These are phyloP conservation scores for Mucor plumbeus DNA, from an alignment of 371 early-diverging fungal genomes.

Conservation along the genomic window DNA sequence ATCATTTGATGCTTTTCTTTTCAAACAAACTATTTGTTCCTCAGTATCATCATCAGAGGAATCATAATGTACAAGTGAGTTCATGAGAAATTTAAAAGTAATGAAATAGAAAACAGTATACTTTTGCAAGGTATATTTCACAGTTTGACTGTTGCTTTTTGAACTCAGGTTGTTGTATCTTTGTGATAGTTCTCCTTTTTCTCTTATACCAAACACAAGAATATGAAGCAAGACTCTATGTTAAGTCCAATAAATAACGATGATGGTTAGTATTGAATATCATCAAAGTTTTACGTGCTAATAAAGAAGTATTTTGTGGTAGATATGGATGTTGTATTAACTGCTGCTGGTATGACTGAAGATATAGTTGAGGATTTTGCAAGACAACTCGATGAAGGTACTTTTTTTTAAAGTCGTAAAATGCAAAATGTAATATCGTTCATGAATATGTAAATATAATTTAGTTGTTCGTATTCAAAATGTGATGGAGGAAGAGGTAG, in stretches of 20 bases:
- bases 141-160: slow-evolving; percentile 3
- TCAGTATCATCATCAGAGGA: not conserved
- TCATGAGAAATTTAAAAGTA: not conserved
- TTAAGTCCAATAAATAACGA: slow-evolving; percentile 6
- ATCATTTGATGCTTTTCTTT: slow-evolving; percentile 3
- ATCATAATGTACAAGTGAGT: not conserved
- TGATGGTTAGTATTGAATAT: not conserved
- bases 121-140: not conserved
- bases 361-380: slow-evolving; percentile 47
- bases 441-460: not conserved
- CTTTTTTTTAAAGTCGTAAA: not conserved
- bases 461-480: slow-evolving; percentile 29
- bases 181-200: not conserved
- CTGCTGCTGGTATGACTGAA: not conserved
- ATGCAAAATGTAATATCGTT: not conserved
- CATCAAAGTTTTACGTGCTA: not conserved
- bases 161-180: not conserved
- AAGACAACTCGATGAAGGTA: slow-evolving; percentile 42
- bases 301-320: not conserved
- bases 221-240: slow-evolving; percentile 1
- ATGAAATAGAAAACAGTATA: not conserved
- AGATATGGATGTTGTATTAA: slow-evolving; percentile 1
- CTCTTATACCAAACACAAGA: not conserved
- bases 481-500: slow-evolving; percentile 12
- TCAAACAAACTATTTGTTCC: not conserved